Evolutionary conservation across 1,139 yeast species (phyloP).

Genomic region (Scheffersomyces parashehatae): DNA sequence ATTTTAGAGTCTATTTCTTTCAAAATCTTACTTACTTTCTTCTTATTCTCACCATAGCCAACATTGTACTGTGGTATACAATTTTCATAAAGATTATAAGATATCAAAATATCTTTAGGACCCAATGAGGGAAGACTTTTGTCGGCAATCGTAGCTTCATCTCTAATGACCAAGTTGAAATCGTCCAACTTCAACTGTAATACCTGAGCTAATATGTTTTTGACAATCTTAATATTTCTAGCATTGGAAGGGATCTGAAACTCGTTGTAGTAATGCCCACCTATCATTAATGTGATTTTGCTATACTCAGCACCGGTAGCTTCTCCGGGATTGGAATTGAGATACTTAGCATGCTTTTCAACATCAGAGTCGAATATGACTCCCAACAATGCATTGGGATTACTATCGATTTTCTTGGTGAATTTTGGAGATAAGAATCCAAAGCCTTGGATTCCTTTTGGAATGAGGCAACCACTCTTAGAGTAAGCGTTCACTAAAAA

Average conservation of each 20-base stretch:
- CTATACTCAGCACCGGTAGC: slow-evolving; percentile 36
- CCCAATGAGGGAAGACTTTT: slow-evolving; percentile 23
- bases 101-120: slow-evolving; percentile 34
- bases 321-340: slow-evolving; percentile 8
- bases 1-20: slow-evolving; percentile 43
- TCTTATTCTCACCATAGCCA: slow-evolving; percentile 59
- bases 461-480: slow-evolving; percentile 32
- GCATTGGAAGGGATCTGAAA: slow-evolving; percentile 45
- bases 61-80: slow-evolving; percentile 84
- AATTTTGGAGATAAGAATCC: slow-evolving; percentile 80
- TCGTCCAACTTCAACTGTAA: slow-evolving; percentile 41
- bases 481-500: slow-evolving; percentile 60
- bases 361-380: slow-evolving; percentile 89
- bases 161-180: slow-evolving; percentile 23
- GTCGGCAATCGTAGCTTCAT: slow-evolving; percentile 26
- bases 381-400: slow-evolving; percentile 71
- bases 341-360: slow-evolving; percentile 45
- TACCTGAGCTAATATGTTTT: slow-evolving; percentile 49
- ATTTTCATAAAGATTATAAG: slow-evolving; percentile 38
- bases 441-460: slow-evolving; percentile 62
- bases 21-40: slow-evolving; percentile 31
- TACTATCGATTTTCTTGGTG: slow-evolving; percentile 29
- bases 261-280: slow-evolving; percentile 62
- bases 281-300: slow-evolving; percentile 85
- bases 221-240: slow-evolving; percentile 46